Base-by-base conservation (phyloP, 129 eudicot genomes). In the Silybum marianum region DNA sequence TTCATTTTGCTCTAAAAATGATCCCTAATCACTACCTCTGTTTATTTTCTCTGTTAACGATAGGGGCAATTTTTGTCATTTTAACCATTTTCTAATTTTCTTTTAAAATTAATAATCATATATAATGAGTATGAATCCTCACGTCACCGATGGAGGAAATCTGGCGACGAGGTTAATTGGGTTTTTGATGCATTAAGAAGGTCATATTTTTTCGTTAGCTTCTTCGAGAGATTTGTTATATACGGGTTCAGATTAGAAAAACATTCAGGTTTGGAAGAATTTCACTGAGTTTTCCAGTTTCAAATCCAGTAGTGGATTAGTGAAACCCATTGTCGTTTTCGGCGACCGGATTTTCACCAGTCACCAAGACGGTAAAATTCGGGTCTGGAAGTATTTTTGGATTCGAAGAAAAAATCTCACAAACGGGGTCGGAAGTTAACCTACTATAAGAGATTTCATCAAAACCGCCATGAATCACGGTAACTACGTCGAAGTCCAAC, bases 361-460 rank as follows among this genome's bases (percentile, higher is more conserved):
- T 0, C 98, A 94, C 44, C 98, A 92, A 51, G 98, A 94, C 30
- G 98, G 98, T 3, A 92, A 89, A 67, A 94, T 94, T 76, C 88
- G 98, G 23, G 88, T 92, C 0, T 94, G 97, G 98, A 92, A 73
- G 66, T n/a, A 60, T n/a, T n/a, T 39, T 78, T 66, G 25, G 60
- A 76, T 1, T 71, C 48, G 18, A 79, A 36, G n/a, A 84, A 13
- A 3, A 60, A 71, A 7, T 84, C 78, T 16, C 85, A 89, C 23
- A 92, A 87, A 69, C 92, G 97, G 42, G 28, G 87, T 92, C 2
- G 93, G 96, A 0, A 86, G 74, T 26, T 81, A 92, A 54, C 98
- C 98, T 6, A 94, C 95, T 3, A 79, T 86, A 5, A 73, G 78
- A 48, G 97, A 94, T 39, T 80, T 78, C 26, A 18, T 92, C 9